Base-by-base conservation (phyloP, 2,329 filamentous ascomycete genomes). In the Neonectria coccinea region DNA sequence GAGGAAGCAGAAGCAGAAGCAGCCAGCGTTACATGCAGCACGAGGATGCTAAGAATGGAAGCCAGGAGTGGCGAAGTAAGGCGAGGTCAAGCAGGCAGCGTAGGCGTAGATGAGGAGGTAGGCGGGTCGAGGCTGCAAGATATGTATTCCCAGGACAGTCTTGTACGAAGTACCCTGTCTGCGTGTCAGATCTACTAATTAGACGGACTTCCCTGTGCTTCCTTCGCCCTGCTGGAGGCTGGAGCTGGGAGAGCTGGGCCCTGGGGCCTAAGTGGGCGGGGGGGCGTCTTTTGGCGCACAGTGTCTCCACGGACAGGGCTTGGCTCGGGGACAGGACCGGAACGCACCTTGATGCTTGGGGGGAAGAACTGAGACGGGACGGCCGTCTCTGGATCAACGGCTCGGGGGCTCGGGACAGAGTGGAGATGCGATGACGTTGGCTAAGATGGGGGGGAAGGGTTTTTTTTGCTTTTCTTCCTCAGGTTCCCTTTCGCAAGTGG, bases 21-120 rank as follows among this genome's bases (percentile, higher is more conserved):
- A 59, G 41, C 73, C 72, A 71, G 71, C 72, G 71, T 74, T 70
- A 73, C 76, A 73, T 75, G 71, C 75, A 76, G 73, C 67, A 70
- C 66, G 58, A 60, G 55, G 64, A 66, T 72, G 65, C 71, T 75
- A 73, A 71, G 64, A 67, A 73, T 70, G 70, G 65, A 70, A 70
- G 65, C 64, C 67, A 66, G 41, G 50, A 62, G 62, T 63, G 64
- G 65, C 64, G 54, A 54, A 59, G 31, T 47, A 53, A 57, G 58
- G 61, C 56, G 67, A 51, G 42, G 41, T 29, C 22, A 51, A 52
- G 29, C 51, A 54, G 53, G 58, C 58, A 61, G 22, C 45, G 45
- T 18, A 54, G 31, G 39, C 27, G 47, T 22, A 58, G 52, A 44
- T 14, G 25, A 47, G 47, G 33, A 47, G 47, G 33, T 20, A 52